phyloP scores from a whole-genome alignment of 352 stramenopile genomes.

The Albugo candida region DNA sequence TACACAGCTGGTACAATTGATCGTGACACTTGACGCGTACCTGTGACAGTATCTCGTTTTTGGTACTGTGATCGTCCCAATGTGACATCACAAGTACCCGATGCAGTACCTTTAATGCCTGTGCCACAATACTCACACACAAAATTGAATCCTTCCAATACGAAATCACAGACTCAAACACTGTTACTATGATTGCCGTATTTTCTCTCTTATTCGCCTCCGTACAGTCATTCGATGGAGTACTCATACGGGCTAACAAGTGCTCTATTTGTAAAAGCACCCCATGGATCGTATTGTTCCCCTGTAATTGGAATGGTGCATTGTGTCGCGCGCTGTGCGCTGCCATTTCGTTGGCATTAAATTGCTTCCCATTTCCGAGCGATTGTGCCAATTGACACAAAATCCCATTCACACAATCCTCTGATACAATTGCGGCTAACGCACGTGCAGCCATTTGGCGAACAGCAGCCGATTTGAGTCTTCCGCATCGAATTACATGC shows the following conservation, averaged over 20 bases:
- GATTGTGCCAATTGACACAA: conserved; percentile 16
- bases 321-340: background rate
- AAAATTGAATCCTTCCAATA: conserved; percentile 16
- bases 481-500: conserved; percentile 42
- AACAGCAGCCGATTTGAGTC: conserved; percentile 47
- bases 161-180: conserved; percentile 18
- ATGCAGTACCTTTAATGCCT: background rate
- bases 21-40: background rate
- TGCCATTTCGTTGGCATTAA: background rate
- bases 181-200: conserved; percentile 8
- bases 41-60: conserved; percentile 1
- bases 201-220: conserved; percentile 4
- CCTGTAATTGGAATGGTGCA: conserved; percentile 2
- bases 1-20: background rate
- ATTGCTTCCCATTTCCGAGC: conserved; percentile 19
- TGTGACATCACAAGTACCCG: conserved; percentile 5
- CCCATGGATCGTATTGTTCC: conserved; percentile 47
- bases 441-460: conserved; percentile 63
- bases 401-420: conserved; percentile 25
- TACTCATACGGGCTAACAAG: conserved; percentile 8
- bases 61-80: conserved; percentile 6
- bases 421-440: conserved; percentile 40
- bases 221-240: background rate
- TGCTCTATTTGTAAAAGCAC: conserved; percentile 37
- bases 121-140: conserved; percentile 1